Conservation (phyloP, 495 filamentous ascomycete genomes). For the Penicillium desertorum region DNA sequence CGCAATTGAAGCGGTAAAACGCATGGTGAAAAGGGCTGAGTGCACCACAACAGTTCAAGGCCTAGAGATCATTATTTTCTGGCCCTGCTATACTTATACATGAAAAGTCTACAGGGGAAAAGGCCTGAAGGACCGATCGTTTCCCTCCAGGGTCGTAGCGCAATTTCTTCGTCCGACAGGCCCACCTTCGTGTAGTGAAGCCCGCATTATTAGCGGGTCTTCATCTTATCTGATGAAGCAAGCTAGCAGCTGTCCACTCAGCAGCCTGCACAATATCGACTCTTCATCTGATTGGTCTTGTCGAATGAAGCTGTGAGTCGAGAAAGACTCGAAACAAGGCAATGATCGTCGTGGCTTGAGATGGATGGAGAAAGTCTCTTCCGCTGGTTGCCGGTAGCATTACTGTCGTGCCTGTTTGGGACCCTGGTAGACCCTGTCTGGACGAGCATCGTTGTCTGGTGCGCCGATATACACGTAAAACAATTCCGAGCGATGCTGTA, state of each 20-base stretch:
- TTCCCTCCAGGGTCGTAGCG: background rate
- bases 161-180: conserved; percentile 1
- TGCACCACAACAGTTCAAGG: background rate
- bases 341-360: conserved; percentile 3
- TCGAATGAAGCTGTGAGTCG: background rate
- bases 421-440: background rate
- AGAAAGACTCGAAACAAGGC: conserved; percentile 1
- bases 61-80: background rate
- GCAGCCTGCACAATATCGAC: background rate
- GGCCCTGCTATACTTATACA: conserved; percentile 5
- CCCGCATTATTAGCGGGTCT: conserved; percentile 4
- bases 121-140: background rate
- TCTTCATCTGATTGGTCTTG: background rate
- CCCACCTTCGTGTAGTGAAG: conserved; percentile 6
- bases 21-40: background rate
- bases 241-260: background rate
- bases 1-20: background rate
- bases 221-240: conserved; percentile 12
- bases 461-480: background rate
- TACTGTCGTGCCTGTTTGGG: background rate
- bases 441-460: background rate
- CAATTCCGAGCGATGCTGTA: background rate
- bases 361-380: conserved; percentile 2
- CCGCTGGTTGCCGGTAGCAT: background rate
- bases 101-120: background rate